These are phyloP conservation scores for Rhodotorula sp. DNA, from an alignment of 1,284 basidiomycete species.

Conservation along the genomic window DNA sequence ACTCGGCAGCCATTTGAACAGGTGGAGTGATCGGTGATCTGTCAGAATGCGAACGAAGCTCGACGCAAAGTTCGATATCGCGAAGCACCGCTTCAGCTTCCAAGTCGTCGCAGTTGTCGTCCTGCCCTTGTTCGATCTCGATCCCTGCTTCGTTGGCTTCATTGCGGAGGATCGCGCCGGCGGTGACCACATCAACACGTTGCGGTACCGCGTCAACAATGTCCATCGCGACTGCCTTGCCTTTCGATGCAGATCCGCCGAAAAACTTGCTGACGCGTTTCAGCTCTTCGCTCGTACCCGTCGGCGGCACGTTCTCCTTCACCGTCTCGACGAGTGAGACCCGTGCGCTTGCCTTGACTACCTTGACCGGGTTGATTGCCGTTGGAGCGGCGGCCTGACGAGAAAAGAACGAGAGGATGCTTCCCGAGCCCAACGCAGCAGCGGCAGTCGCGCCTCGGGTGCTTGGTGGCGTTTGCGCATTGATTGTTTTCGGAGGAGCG, in stretches of 20 bases:
- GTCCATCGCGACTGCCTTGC: slow-evolving; percentile 4
- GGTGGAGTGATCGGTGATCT: not conserved
- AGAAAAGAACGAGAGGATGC: slow-evolving; percentile 32
- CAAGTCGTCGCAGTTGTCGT: not conserved
- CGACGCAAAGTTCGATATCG: slow-evolving; percentile 22
- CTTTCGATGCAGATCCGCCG: slow-evolving; percentile 54
- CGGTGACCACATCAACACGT: too few relatives aligned
- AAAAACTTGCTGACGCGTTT: slow-evolving; percentile 51
- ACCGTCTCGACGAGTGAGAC: slow-evolving; percentile 6
- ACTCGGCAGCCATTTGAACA: too few relatives aligned
- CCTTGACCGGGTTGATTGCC: slow-evolving; percentile 18
- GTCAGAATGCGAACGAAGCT: not conserved
- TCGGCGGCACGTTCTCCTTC: slow-evolving; percentile 3
- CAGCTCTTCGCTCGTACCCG: slow-evolving; percentile 44
- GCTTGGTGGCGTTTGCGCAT: not conserved
- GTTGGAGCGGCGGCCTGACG: slow-evolving; percentile 5
- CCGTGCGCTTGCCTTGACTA: not conserved
- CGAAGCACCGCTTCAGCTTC: slow-evolving; percentile 14
- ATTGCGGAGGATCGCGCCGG: too few relatives aligned
- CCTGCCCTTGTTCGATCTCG: not conserved
- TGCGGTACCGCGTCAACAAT: not conserved
- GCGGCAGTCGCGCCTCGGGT: not conserved
- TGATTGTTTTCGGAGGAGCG: not conserved
- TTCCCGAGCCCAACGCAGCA: slow-evolving; percentile 10
- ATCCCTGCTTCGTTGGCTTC: not conserved